Evolutionary conservation across 768 basidiomycete genomes (phyloP).

Genomic region (Tricholoma hemisulphureum): DNA sequence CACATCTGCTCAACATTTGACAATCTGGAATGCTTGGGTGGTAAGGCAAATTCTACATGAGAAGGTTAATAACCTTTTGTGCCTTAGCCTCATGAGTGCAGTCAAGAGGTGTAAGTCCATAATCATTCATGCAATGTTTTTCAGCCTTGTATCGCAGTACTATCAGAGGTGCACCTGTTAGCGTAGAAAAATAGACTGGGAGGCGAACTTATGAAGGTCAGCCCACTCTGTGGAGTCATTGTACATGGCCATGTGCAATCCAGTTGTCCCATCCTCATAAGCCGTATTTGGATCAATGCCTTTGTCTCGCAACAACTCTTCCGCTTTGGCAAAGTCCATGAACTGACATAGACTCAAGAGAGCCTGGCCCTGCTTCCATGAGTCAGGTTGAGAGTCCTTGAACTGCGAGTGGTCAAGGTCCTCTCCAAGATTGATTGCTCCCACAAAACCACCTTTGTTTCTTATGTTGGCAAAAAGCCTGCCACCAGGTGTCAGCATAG

Average conservation of each 20-base stretch:
- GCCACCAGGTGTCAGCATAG: constrained; percentile 6
- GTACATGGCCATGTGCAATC: constrained; percentile 4
- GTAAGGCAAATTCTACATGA: too few species aligned
- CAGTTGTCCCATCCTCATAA: constrained; percentile 13
- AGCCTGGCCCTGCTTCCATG: constrained; percentile 8
- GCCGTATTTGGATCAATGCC: constrained; percentile 8
- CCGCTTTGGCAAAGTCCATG: constrained; percentile 6
- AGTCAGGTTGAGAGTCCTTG: constrained; percentile 12
- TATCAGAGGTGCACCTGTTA: neutral
- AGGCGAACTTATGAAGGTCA: neutral
- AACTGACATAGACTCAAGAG: constrained; percentile 9
- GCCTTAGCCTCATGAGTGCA: neutral
- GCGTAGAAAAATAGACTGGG: neutral
- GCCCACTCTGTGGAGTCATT: neutral
- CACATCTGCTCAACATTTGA: too few species aligned
- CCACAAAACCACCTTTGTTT: constrained; percentile 11
- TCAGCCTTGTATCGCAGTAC: neutral
- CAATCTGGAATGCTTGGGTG: too few species aligned
- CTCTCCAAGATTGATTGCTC: constrained; percentile 9
- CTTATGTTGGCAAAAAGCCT: constrained; percentile 6
- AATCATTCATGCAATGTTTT: neutral
- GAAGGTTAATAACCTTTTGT: neutral
- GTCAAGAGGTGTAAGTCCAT: neutral
- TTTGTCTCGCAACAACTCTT: constrained; percentile 6
- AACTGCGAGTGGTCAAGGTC: constrained; percentile 10